Conservation (phyloP, 805 yeast genomes). For the Candida cerambycidarum region DNA sequence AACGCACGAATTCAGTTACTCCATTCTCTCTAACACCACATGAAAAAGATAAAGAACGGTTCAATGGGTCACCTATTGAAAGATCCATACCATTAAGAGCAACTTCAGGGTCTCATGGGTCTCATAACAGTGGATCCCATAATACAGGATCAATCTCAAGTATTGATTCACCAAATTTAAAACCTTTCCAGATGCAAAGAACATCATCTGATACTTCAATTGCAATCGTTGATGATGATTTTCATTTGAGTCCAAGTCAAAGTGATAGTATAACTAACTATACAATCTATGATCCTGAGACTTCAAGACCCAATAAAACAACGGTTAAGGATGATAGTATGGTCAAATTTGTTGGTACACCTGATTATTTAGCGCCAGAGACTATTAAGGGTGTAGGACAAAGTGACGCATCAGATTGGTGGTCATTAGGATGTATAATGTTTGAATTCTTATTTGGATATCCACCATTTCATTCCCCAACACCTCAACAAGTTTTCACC, state of each 20-base stretch:
- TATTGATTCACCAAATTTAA: constrained; percentile 49
- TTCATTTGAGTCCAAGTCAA: constrained; percentile 26
- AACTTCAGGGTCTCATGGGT: constrained; percentile 2
- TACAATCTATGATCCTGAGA: constrained; percentile 74
- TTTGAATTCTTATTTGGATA: constrained; percentile 91
- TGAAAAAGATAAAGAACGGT: constrained; percentile 19
- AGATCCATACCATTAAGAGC: not conserved
- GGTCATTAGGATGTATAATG: constrained; percentile 95
- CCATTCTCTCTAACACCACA: constrained; percentile 46
- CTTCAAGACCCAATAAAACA: not conserved
- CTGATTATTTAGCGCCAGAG: constrained; percentile 97
- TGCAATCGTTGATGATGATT: constrained; percentile 53
- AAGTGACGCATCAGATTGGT: constrained; percentile 91
- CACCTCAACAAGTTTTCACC: constrained; percentile 78
- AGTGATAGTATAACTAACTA: constrained; percentile 31
- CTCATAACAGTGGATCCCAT: constrained; percentile 2
- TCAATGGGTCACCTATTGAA: constrained; percentile 11
- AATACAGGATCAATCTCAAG: constrained; percentile 33
- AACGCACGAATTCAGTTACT: constrained; percentile 42
- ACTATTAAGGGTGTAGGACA: constrained; percentile 84
- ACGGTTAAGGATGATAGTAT: constrained; percentile 28
- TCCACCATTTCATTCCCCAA: constrained; percentile 88
- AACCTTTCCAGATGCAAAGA: constrained; percentile 44
- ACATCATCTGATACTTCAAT: constrained; percentile 60
- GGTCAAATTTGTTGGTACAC: constrained; percentile 89